Evolutionary conservation across 768 basidiomycete species (phyloP).

Genomic region (Podaxis carcinomalis): DNA sequence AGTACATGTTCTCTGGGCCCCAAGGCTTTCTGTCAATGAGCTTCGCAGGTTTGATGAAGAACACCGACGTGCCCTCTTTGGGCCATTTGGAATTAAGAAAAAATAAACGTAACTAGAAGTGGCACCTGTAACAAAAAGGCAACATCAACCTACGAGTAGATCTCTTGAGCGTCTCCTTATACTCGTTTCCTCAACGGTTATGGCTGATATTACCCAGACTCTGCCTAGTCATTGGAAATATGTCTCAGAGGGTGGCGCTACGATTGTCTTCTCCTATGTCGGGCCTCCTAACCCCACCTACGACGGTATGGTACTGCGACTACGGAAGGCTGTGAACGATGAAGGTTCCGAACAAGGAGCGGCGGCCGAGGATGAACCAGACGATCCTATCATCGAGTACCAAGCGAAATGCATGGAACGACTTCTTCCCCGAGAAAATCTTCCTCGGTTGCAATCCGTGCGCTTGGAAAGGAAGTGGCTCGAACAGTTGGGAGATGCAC

Average conservation of each 20-base stretch:
- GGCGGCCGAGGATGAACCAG: slow-evolving; percentile 23
- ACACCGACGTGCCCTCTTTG: too few species aligned
- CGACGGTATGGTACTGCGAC: slow-evolving; percentile 65
- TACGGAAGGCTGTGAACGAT: slow-evolving; percentile 53
- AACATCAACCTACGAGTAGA: background rate
- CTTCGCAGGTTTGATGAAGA: too few species aligned
- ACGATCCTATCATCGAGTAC: slow-evolving; percentile 45
- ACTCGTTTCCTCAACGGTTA: slow-evolving; percentile 9
- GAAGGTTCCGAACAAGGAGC: background rate
- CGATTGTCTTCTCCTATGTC: slow-evolving; percentile 80
- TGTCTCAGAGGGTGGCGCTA: slow-evolving; percentile 89
- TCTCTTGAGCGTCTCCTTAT: background rate
- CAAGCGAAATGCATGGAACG: slow-evolving; percentile 59
- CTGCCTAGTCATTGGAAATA: slow-evolving; percentile 68
- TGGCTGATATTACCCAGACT: slow-evolving; percentile 30
- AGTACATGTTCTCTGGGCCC: too few species aligned
- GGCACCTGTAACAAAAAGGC: too few species aligned
- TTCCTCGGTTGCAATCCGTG: slow-evolving; percentile 56
- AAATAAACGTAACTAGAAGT: too few species aligned
- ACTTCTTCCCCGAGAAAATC: slow-evolving; percentile 55
- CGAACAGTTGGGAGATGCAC: slow-evolving; percentile 38
- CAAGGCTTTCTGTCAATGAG: too few species aligned
- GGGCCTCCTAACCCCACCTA: slow-evolving; percentile 52
- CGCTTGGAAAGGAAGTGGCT: slow-evolving; percentile 56
- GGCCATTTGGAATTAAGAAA: too few species aligned